A percentile compares a stretch with the other conserved stretches of the same genome.
Evolutionary conservation across 345 rosid genomes (phyloP).

Genomic region (Corchorus capsularis): DNA sequence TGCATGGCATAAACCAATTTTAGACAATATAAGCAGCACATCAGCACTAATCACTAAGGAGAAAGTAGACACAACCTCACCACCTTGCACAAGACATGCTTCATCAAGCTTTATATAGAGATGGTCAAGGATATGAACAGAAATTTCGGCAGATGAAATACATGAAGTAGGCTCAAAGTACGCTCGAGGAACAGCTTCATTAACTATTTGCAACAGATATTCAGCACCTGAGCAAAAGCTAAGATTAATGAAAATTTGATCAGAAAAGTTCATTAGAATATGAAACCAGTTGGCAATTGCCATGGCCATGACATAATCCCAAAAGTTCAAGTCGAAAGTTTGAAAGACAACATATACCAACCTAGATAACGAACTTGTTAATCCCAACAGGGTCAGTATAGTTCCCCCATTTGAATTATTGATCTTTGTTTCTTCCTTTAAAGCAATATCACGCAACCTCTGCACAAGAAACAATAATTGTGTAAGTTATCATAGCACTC

Average conservation of each 20-base stretch:
- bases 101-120: slow-evolving; percentile 79
- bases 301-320: no score
- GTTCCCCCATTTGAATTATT: slow-evolving; percentile 36
- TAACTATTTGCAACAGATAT: slow-evolving; percentile 65
- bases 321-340: neutral
- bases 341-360: slow-evolving; percentile 26
- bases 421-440: slow-evolving; percentile 77
- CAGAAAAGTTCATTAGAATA: slow-evolving; percentile 35
- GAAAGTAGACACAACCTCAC: slow-evolving; percentile 70
- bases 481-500: neutral
- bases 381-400: slow-evolving; percentile 80
- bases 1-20: slow-evolving; percentile 10
- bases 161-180: slow-evolving; percentile 53
- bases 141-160: slow-evolving; percentile 60
- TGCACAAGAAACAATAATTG: slow-evolving; percentile 32
- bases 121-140: slow-evolving; percentile 73
- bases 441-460: slow-evolving; percentile 78
- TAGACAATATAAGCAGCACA: slow-evolving; percentile 19
- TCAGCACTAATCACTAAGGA: neutral
- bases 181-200: slow-evolving; percentile 63
- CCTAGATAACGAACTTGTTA: slow-evolving; percentile 79
- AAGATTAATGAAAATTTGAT: slow-evolving; percentile 30
- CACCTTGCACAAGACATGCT: slow-evolving; percentile 83
- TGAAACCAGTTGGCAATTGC: neutral
- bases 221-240: slow-evolving; percentile 79